Evolutionary conservation across 345 rosid genomes (phyloP).

Genomic region (Lumnitzera littorea): DNA sequence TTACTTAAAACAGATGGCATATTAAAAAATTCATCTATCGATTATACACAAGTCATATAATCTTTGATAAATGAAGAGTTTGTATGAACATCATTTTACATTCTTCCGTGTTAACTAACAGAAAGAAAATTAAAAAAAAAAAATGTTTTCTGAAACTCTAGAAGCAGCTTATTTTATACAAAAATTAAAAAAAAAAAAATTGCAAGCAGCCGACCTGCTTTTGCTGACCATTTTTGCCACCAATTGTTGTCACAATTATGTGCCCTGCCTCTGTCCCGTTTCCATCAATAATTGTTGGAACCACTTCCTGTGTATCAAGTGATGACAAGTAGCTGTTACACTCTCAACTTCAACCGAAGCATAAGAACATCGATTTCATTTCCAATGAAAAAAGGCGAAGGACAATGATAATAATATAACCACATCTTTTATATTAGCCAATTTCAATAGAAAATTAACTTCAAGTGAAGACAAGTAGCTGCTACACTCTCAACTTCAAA

Average conservation of each 20-base stretch:
- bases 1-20: no score
- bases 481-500: neutral
- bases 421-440: no score
- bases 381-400: no score
- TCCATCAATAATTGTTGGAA: constrained; percentile 31
- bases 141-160: neutral
- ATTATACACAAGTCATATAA: no score
- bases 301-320: constrained; percentile 30
- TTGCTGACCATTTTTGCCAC: constrained; percentile 40
- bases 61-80: no score
- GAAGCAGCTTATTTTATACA: no score
- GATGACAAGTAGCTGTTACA: neutral
- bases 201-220: constrained; percentile 24
- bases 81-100: no score
- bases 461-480: no score
- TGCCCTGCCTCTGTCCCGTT: constrained; percentile 33
- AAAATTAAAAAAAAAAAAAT: neutral
- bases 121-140: neutral
- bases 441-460: no score
- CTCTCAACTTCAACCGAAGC: neutral
- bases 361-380: neutral
- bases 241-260: constrained; percentile 40
- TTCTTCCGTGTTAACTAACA: neutral
- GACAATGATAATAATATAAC: no score
- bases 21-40: no score